Base-by-base conservation (phyloP, 192 early-diverging fungal species). In the Funneliformis mosseae region DNA sequence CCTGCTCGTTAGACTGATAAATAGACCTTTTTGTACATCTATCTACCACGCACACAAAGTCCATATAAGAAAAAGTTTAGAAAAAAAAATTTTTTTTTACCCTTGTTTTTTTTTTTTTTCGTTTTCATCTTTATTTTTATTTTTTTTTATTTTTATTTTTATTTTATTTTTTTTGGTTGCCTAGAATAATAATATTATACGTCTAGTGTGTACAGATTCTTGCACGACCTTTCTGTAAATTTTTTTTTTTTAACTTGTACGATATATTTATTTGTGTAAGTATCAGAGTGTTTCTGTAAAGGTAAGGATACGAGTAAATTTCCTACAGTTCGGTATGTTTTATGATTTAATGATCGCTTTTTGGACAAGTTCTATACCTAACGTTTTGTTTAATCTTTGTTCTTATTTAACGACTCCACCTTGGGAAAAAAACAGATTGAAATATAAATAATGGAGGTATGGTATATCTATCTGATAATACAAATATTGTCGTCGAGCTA, bases 261-360 rank as follows among this genome's bases (percentile, higher is more conserved):
- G 76, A 77, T 77, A 77, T 77, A 77, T 77, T 77, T 77, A 77
- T 77, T 77, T 77, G 76, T 77, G 60, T 77, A 77, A 75, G 76
- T 23, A 77, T 66, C 61, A 62, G 60, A 77, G 76, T 64, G n/a
- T 75, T 77, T 64, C 76, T 77, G 76, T 77, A 77, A 77, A 66
- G 76, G 59, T 74, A 74, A 74, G 46, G 38, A 66, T 66, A 69
- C n/a, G 11, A n/a, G n/a, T n/a, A 70, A 70, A 43, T 10, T 70
- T 43, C 10, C 21, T 21, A 70, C 9, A n/a, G 6, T 43, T 70
- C 28, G 21, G 21, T 43, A 43, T n/a, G 14, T 42, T 70, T 21
- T 70, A 42, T 33, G n/a, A 16, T 21, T 42, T 21, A 41, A 43
- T 21, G 68, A 70, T 70, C 68, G 18, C 39, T 70, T 55, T 21